Base-by-base conservation (phyloP, 345 rosid genomes). In the Reutealis trisperma region DNA sequence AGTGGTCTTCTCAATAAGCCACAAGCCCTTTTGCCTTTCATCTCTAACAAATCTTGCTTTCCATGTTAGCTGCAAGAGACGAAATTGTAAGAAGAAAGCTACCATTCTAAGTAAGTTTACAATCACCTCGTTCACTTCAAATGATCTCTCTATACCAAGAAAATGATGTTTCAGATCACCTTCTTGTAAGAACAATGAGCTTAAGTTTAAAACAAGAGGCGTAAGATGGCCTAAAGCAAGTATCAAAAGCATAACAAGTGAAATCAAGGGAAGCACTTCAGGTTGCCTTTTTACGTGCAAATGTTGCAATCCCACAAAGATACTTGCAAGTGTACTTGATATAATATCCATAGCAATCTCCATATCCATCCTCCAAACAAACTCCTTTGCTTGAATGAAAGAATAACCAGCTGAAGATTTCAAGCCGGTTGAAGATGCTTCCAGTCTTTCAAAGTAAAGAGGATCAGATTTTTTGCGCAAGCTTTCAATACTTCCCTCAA, bases 401-500 rank as follows among this genome's bases (percentile, higher is more conserved):
- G 49, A 1, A 47, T 37, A 37, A 2, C 41, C 41, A 37, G 6
- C 41, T 37, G 41, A 37, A 37, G 41, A 37, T 37, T 37, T 37
- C 41, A 37, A 52, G 10, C 14, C 47, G 30, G 49, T 22, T 19
- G 71, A 64, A 65, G 63, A 75, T n/a, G 68, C 6, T 37, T 75
- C 78, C 32, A 75, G 4, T 6, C 25, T 34, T 27, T 65, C 71
- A 65, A 75, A 75, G 63, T 75, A 64, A 30, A 75, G 34, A 64
- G 78, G 78, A 54, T 75, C 71, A 2, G 63, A 30, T 10, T n/a
- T 52, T 16, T 52, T 6, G 32, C 78, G 78, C n/a, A 37, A 19
- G 32, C 78, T 75, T 52, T 61, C 47, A 5, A 74, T 63, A 30
- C 60, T 74, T 63, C 77, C 77, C 27, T 63, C 63, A 18, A 63